These are phyloP conservation scores for Penicillium rolfsii DNA, from an alignment of 2,329 filamentous ascomycete genomes.

Conservation along the genomic window DNA sequence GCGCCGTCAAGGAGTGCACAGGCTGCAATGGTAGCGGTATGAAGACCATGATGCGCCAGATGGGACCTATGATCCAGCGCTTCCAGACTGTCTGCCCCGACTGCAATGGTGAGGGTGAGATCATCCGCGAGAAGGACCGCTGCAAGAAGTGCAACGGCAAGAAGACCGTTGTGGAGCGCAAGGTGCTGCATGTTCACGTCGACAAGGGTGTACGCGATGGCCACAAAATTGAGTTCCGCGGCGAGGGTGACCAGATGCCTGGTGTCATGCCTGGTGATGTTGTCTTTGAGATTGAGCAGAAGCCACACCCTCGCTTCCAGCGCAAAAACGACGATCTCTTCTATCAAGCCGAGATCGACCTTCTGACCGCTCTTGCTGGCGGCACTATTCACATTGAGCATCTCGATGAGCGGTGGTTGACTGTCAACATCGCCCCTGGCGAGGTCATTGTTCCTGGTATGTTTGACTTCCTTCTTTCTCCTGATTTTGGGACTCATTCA, in stretches of 20 bases:
- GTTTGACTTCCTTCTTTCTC: constrained; percentile 36
- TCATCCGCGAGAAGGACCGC: constrained; percentile 93
- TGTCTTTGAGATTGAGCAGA: constrained; percentile 98
- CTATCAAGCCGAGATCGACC: constrained; percentile 92
- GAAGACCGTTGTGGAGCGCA: constrained; percentile 96
- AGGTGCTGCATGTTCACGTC: constrained; percentile 97
- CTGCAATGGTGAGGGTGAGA: constrained; percentile 96
- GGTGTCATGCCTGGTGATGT: constrained; percentile 94
- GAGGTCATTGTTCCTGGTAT: constrained; percentile 92
- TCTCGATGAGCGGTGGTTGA: constrained; percentile 95
- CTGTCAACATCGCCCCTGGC: constrained; percentile 87
- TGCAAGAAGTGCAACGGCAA: constrained; percentile 97
- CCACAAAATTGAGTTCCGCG: constrained; percentile 95
- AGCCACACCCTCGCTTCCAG: constrained; percentile 94
- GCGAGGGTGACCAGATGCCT: constrained; percentile 94
- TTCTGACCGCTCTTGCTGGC: constrained; percentile 90
- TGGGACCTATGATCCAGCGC: constrained; percentile 99
- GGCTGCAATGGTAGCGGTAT: constrained; percentile 94
- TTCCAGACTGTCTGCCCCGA: constrained; percentile 99
- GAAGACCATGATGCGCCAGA: constrained; percentile 99
- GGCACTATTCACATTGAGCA: constrained; percentile 93
- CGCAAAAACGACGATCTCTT: constrained; percentile 95
- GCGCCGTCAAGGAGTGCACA: constrained; percentile 89
- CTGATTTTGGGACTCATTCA: neutral
- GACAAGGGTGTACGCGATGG: constrained; percentile 92